Evolutionary conservation across 768 basidiomycete genomes (phyloP).

Genomic region (Thelephora ganbajun): DNA sequence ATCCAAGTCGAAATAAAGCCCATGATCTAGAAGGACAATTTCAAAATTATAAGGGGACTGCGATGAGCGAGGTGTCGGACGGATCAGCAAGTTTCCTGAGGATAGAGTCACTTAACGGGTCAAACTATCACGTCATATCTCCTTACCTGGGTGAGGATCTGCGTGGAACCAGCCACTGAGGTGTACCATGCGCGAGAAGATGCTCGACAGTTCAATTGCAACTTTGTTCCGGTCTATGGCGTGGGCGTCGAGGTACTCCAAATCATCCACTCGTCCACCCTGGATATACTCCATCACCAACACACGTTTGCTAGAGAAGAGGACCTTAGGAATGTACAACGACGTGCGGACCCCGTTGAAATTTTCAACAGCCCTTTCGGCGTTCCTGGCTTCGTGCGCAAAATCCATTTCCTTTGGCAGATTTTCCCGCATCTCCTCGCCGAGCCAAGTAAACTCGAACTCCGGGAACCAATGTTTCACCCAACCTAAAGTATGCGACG

Average conservation of each 20-base stretch:
- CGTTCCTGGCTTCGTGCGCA: slow-evolving; percentile 76
- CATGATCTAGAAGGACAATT: slow-evolving; percentile 89
- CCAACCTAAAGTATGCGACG: slow-evolving; percentile 34
- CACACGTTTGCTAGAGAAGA: slow-evolving; percentile 70
- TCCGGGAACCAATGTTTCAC: slow-evolving; percentile 91
- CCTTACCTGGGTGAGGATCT: slow-evolving; percentile 74
- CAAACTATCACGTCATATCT: neutral
- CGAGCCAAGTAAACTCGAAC: slow-evolving; percentile 86
- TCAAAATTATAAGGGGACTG: slow-evolving; percentile 90
- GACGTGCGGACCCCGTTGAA: slow-evolving; percentile 64
- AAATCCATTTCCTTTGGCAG: slow-evolving; percentile 94
- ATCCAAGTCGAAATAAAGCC: slow-evolving; percentile 85
- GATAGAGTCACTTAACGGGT: neutral
- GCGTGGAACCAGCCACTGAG: slow-evolving; percentile 85
- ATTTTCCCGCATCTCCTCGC: slow-evolving; percentile 90
- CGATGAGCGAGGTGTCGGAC: slow-evolving; percentile 47
- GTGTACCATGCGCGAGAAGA: slow-evolving; percentile 94
- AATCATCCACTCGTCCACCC: slow-evolving; percentile 80
- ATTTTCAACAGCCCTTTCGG: slow-evolving; percentile 52
- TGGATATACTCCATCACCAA: slow-evolving; percentile 92
- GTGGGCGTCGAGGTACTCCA: slow-evolving; percentile 66
- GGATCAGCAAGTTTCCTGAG: slow-evolving; percentile 80
- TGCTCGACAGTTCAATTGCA: slow-evolving; percentile 75
- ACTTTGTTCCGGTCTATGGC: slow-evolving; percentile 91
- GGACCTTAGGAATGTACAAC: slow-evolving; percentile 76